Percentiles rank a stretch among this genome's conserved stretches.
Conservation (phyloP, 148 eudicot genomes). For the Agrostemma githago region DNA sequence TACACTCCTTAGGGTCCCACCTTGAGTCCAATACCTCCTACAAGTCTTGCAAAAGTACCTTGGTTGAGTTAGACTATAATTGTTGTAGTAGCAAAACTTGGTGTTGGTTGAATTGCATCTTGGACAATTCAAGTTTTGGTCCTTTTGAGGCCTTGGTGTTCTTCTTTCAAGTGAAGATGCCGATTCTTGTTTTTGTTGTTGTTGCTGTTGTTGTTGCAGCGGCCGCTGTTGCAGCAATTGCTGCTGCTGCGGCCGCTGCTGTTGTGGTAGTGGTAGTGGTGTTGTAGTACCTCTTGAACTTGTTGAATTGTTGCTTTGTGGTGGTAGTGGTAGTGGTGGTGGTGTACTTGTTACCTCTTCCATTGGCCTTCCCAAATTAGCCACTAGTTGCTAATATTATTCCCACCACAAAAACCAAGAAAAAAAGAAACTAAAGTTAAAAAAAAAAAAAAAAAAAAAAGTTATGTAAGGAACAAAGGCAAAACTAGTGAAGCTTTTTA, state of each 20-base stretch:
- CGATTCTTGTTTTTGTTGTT: conserved; percentile 16
- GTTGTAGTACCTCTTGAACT: conserved; percentile 20
- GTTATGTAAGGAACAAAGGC: conserved; percentile 14
- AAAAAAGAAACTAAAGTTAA: conserved; percentile 13
- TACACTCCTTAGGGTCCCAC: conserved; percentile 70
- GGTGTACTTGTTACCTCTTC: conserved; percentile 35
- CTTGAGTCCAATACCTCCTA: conserved; percentile 84
- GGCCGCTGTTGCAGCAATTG: no score
- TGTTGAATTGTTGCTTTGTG: conserved; percentile 15
- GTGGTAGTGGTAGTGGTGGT: conserved; percentile 12
- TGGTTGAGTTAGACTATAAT: conserved; percentile 75
- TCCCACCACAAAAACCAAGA: conserved; percentile 28
- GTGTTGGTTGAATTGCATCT: conserved; percentile 74
- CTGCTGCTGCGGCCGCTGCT: no score
- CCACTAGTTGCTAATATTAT: conserved; percentile 33
- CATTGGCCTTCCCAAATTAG: conserved; percentile 40
- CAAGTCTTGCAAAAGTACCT: conserved; percentile 81
- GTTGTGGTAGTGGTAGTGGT: no score
- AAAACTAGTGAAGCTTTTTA: no score
- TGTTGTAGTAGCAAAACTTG: conserved; percentile 86
- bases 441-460: conserved; percentile 14
- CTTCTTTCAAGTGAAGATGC: conserved; percentile 28
- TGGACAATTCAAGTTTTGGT: conserved; percentile 63
- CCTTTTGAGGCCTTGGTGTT: conserved; percentile 62
- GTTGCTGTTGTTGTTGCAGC: conserved; percentile 23